Conservation (phyloP, 805 yeast genomes). For the Pichia deserticola region DNA sequence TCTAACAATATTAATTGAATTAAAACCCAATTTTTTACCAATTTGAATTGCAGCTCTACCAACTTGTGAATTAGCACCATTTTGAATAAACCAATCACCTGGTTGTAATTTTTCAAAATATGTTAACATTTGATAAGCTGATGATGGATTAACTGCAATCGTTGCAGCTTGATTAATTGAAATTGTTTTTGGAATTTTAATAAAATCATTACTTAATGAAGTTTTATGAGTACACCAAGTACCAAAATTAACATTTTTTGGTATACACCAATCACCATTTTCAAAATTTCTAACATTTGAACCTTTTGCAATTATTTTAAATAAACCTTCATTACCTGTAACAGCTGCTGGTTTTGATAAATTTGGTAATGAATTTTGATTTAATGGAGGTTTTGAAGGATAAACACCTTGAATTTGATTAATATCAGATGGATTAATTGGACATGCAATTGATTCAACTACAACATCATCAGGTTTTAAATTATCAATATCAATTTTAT, state of each 20-base stretch:
- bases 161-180: constrained; percentile 71
- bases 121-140: constrained; percentile 84
- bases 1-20: constrained; percentile 82
- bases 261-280: constrained; percentile 85
- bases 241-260: constrained; percentile 70
- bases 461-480: constrained; percentile 41
- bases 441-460: constrained; percentile 68
- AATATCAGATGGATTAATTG: constrained; percentile 86
- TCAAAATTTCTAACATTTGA: constrained; percentile 37
- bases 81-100: constrained; percentile 91
- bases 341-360: constrained; percentile 59
- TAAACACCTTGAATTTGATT: constrained; percentile 83
- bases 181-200: constrained; percentile 51
- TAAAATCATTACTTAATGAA: constrained; percentile 43
- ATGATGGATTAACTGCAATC: constrained; percentile 83
- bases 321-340: constrained; percentile 92
- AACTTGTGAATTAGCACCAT: constrained; percentile 94
- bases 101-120: constrained; percentile 52
- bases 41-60: constrained; percentile 89
- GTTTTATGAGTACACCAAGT: constrained; percentile 87
- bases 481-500: constrained; percentile 32
- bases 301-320: constrained; percentile 75
- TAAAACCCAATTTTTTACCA: constrained; percentile 68
- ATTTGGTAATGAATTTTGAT: constrained; percentile 43
- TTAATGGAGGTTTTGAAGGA: constrained; percentile 64